Evolutionary conservation across 352 stramenopile genomes (phyloP), one percentile per base, ranked within the genome.

Genomic region (Bremia lactucae): DNA sequence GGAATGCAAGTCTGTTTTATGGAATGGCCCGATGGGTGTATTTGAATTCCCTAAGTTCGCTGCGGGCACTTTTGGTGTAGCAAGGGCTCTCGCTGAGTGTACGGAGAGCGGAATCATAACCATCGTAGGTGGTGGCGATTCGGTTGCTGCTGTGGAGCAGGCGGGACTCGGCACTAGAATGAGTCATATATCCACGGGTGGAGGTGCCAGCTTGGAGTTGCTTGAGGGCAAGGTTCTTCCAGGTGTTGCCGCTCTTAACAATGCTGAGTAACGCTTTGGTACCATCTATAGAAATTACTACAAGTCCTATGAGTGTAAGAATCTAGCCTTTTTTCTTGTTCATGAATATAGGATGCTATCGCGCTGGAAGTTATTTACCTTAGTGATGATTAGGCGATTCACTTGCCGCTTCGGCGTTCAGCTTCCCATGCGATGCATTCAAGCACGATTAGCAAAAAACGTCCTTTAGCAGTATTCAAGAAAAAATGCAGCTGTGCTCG

Each of bases 1-100:
- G 42, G 69, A 92, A 34, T 97, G 88, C 73, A 87, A 95, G 53
- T 95, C 86, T 21, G 54, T 68, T 31, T 72, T 95, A n/a, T 96
- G 83, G 85, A 96, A 96, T 47, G 87, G 87, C 2, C 95, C 95
- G 11, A 98, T 98, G 91, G 95, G 95, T 35, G 95, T 98, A 2
- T 98, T 98, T 56, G 95, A 98, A 68, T 97, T 98, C 65, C 74
- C 91, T 28, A 73, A 93, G 45, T 98, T 98, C 63, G 89, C 92
- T 6, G 80, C 81, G 46, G 95, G 95, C 49, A 99, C 95, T 9
- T 86, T 95, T 41, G 68, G 68, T 23, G 73, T 99, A 21, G 93
- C 88, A 13, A 68, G 97, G 53, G 74, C 92, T 46, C 65, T 98
- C 33, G 94, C 89, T 5, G 70, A 95, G 21, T 86, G 87, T 46